Base-by-base conservation (phyloP, 208 protist genomes). In the Trypanosoma melophagium region DNA sequence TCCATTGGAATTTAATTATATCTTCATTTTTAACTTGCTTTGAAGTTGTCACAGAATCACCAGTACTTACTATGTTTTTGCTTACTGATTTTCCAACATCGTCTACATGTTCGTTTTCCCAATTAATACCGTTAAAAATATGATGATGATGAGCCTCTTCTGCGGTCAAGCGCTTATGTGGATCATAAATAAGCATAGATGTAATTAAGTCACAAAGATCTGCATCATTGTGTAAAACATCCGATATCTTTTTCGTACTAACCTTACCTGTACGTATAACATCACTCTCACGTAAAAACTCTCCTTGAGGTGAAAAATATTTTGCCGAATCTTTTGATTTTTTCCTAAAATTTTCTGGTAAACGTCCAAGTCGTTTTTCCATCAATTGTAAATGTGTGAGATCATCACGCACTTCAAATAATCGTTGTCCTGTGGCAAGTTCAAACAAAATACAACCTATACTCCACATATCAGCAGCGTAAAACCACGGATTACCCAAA, bases 401-500 rank as follows among this genome's bases (percentile, higher is more conserved):
- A 77, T 97, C 87, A 52, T 95, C 84, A 22, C 86, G 80, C 52
- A 91, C 91, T 49, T 97, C 90, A 65, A 97, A 98, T 16, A 98
- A 74, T 19, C 95, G 87, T 47, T 83, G 69, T n/a, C 96, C 96
- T 1, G 79, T 81, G n/a, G 84, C 89, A 1, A 98, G 80, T 74
- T 98, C 96, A 54, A 93, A 95, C 12, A 97, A 54, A 51, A 98
- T 97, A 76, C 94, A 98, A 14, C 93, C 94, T 0, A 97, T 52
- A 56, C 83, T 94, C 94, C 96, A 98, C 52, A 98, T 92, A 76
- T 98, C 94, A n/a, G 95, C 94, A 19, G 89, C 80, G 57, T 90
- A 89, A 73, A 88, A 87, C 89, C 95, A 98, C 42, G 79, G 82
- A 50, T 81, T 82, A 24, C 91, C 87, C 1, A 98, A 69, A 35